Base-by-base conservation (phyloP, 2,329 filamentous ascomycete species). In the Triangularia verruculosa region DNA sequence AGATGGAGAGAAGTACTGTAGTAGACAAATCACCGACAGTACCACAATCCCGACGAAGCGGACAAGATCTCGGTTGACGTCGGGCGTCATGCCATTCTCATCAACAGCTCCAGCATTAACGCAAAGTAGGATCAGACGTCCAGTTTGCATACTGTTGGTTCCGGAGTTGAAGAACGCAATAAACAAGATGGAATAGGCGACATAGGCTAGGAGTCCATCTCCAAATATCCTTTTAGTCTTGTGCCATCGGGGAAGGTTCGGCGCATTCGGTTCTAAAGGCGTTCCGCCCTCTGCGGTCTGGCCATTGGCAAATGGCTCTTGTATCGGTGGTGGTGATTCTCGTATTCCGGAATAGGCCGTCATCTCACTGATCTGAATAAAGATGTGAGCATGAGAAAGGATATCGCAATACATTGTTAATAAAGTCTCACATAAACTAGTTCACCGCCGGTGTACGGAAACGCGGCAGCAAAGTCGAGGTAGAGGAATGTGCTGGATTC, bases 121-220 rank as follows among this genome's bases (percentile, higher is more conserved):
- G 4, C 55, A 39, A 12, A 57, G 27, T 17, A 57, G 28, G 20
- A 57, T 24, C 28, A 39, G 20, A 4, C 55, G 55, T 3, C 55
- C 55, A 20, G 55, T 57, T n/a, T 57, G 55, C 55, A 57, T 57
- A 22, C 55, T 25, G 30, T 57, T 57, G n/a, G 55, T 57, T 32
- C 27, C 55, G 17, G 55, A 57, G 55, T 57, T 57, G 55, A 57
- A 57, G 28, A 57, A 22, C 8, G 15, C 20, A 22, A 57, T 39
- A 7, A 57, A 57, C 6, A 34, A 15, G 30, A 57, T 15, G 15
- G 27, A 32, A 9, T 34, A 57, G n/a, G 30, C 30, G 28, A 57
- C 27, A 11, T 57, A 57, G 27, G 55, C 55, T 13, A 57, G 30
- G 4, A 57, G 22, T 28, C 53, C 53, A 56, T 56, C 53, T 6